Evolutionary conservation across 805 yeast species (phyloP), one percentile per base, ranked within the genome.

Genomic region (Candida tallmaniae): DNA sequence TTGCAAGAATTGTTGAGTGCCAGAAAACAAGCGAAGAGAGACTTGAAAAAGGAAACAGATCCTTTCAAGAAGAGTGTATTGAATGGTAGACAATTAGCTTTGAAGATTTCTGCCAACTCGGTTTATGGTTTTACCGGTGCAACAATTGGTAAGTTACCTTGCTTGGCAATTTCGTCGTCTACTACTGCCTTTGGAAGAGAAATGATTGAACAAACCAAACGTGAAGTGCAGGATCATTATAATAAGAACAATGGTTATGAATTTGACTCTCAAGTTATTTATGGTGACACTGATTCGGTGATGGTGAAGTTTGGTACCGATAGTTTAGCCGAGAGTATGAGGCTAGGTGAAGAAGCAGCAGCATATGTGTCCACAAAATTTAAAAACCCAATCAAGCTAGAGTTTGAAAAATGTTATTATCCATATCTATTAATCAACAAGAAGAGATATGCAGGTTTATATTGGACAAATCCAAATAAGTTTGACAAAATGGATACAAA

Each of bases 61-160:
- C 96, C 97, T 0, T 94, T 93, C 65, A 88, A 77, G 54, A 74
- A 85, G 47, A 95, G 88, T 52, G 97, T 93, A 22, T 71, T 94
- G 31, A 94, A 93, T 56, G 99, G 99, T 70, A 76, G 98, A 57
- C 99, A 93, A 61, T 68, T 93, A 50, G 99, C 99, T 0, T 68
- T 93, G 54, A 93, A 93, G 52, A 86, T 93, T 32, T 88, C 97
- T 9, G 99, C 99, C 1, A 93, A 93, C 58, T 94, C 98, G 2
- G 99, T 93, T 4, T 93, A 93, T 57, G 99, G 99, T 31, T 94
- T 93, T 61, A 93, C 99, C 0, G 99, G 99, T 60, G 99, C 99
- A 2, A 93, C 97, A 0, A 81, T 90, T 29, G 99, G 99, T 35
- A 90, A 93, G 52, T 70, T 93, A 35, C 99, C 99, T 1, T 94